phyloP scores from a whole-genome alignment of 164 flowering plant species.

The Brasenia schreberi region DNA sequence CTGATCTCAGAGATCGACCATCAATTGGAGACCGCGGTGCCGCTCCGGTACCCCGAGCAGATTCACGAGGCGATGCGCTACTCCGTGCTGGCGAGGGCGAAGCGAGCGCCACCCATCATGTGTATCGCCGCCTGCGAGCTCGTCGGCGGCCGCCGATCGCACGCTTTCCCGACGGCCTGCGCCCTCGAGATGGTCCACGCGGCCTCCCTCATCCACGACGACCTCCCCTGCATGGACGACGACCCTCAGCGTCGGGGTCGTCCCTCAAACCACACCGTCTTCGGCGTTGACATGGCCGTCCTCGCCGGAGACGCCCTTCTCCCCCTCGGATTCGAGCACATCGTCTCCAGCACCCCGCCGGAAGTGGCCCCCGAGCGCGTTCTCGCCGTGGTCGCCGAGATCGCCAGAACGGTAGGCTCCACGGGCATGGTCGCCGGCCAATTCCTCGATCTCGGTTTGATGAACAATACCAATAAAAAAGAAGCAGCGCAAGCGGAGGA shows the following conservation, averaged over 20 bases:
- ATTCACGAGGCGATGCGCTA: conserved; percentile 14
- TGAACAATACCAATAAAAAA: conserved; percentile 5
- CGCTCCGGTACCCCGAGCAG: conserved; percentile 6
- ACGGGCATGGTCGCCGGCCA: conserved; percentile 97
- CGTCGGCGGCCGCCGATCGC: conserved; percentile 62
- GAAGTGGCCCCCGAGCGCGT: conserved; percentile 51
- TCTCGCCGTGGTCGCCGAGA: conserved; percentile 70
- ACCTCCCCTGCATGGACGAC: conserved; percentile 96
- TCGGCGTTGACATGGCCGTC: conserved; percentile 87
- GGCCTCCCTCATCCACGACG: conserved; percentile 88
- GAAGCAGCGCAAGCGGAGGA: conserved; percentile 33
- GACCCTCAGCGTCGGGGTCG: conserved; percentile 66
- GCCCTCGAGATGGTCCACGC: conserved; percentile 94
- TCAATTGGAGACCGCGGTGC: conserved; percentile 8
- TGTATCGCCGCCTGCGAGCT: conserved; percentile 25
- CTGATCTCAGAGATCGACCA: conserved; percentile 8
- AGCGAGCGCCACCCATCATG: conserved; percentile 12
- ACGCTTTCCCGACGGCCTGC: conserved; percentile 93
- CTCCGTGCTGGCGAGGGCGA: conserved; percentile 13
- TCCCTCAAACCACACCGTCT: conserved; percentile 71
- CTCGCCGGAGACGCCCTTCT: conserved; percentile 95
- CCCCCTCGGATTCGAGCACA: conserved; percentile 86
- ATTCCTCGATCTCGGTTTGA: conserved; percentile 39
- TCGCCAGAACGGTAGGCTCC: conserved; percentile 85
- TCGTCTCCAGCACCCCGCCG: conserved; percentile 57